phyloP scores from a whole-genome alignment of 2,329 filamentous ascomycete genomes.

The Cordyceps tenuipes region DNA sequence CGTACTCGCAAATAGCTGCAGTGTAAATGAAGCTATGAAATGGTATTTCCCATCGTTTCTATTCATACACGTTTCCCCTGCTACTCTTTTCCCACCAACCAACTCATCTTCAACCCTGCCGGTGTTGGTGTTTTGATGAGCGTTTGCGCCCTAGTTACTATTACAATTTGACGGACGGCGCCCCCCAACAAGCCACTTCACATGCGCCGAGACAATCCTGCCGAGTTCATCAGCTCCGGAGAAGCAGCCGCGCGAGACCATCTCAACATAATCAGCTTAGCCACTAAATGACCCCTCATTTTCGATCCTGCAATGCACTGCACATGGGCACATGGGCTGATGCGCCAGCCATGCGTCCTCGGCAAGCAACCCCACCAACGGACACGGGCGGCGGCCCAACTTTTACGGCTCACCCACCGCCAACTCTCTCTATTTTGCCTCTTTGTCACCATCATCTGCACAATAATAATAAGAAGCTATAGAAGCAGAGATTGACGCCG shows the following conservation, averaged over 20 bases:
- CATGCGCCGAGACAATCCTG: background rate
- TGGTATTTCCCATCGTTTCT: no score
- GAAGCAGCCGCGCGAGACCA: background rate
- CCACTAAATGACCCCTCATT: background rate
- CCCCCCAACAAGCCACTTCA: background rate
- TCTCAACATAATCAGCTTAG: background rate
- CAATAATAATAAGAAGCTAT: no score
- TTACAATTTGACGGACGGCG: background rate
- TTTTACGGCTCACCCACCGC: background rate
- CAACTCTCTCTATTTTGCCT: background rate
- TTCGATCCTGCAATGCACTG: background rate
- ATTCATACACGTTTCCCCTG: no score
- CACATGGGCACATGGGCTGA: slow-evolving; percentile 6
- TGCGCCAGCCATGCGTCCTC: background rate
- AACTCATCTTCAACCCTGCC: no score
- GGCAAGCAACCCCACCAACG: background rate
- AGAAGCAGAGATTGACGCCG: no score
- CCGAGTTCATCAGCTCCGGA: background rate
- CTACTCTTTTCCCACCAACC: no score
- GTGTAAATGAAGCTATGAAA: no score
- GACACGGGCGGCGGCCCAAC: slow-evolving; percentile 1
- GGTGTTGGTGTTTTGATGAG: no score
- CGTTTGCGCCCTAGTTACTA: no score
- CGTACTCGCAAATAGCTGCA: no score
- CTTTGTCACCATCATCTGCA: no score